Percentiles rank a stretch among this genome's conserved stretches.
Evolutionary conservation across 2,329 filamentous ascomycete genomes (phyloP).

Genomic region (Chaetomiaceae sp.): DNA sequence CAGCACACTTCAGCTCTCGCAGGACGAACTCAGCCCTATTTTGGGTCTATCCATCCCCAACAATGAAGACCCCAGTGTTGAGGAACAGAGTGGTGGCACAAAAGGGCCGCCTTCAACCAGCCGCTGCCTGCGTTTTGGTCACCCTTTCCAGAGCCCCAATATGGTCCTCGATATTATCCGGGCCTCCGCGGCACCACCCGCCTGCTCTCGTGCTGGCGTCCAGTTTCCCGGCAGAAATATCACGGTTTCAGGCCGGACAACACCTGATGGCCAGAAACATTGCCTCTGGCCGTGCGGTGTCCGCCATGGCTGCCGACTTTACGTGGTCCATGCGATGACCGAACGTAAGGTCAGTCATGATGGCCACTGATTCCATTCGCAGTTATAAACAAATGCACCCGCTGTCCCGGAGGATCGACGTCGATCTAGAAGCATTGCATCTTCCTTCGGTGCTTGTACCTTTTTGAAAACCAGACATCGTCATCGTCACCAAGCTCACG

Average conservation of each 20-base stretch:
- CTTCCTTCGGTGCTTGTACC: no score
- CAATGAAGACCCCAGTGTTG: no score
- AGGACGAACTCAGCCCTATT: background rate
- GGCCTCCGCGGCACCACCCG: background rate
- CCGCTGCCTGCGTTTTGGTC: background rate
- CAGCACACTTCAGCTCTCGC: no score
- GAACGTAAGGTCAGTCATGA: background rate
- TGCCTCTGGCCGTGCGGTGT: background rate
- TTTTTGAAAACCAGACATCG: background rate
- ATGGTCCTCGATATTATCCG: background rate
- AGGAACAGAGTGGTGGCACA: no score
- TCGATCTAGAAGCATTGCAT: background rate
- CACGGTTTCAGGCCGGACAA: slow-evolving; percentile 4
- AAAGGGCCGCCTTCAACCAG: no score
- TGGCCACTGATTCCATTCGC: no score
- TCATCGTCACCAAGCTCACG: background rate
- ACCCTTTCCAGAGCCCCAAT: no score
- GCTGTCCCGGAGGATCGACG: background rate
- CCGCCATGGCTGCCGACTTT: slow-evolving; percentile 2
- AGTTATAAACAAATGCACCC: slow-evolving; percentile 4
- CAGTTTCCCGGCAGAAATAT: background rate
- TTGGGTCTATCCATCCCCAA: background rate
- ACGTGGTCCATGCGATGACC: background rate
- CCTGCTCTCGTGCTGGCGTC: background rate
- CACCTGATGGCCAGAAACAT: background rate